Evolutionary conservation across 2,329 filamentous ascomycete species (phyloP), one percentile per base, ranked within the genome.

Genomic region (Colletotrichum chrysophilum): DNA sequence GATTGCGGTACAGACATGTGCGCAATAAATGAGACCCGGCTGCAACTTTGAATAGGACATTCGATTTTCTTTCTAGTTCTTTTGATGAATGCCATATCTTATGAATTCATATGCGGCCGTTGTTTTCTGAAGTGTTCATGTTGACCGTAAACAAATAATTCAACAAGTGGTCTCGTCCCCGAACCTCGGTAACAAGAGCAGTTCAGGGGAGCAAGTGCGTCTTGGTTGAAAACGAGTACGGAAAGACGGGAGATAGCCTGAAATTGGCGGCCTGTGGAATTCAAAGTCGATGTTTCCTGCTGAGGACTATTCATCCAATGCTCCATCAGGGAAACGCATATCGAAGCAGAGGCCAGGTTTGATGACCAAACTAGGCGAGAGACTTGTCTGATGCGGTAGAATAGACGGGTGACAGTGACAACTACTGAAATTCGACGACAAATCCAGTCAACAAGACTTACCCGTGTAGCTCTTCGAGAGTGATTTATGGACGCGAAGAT

Each of bases 281-380:
- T 38, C 36, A 38, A 18, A 38, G 36, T 36, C 34, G 34, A 36
- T 36, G 0, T 36, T 36, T 36, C 6, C 34, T 36, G 13, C 34
- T 7, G 34, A 36, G 6, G 32, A 3, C 32, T 6, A 34, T 2
- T 3, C 5, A 8, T 36, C 34, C 3, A 36, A 3, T 0, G 1
- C 7, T 16, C 34, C 6, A 36, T 36, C 3, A 16, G 34, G 14
- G 7, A 36, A 36, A 38, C 16, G 36, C 36, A 18, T 18, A 2
- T 18, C 36, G 16, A 43, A 10, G 36, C 16, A 43, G 36, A 43
- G 8, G 16, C 16, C 36, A 0, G 36, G 36, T 2, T 18, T 18
- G 36, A 38, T 18, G 36, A 38, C 1, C 36, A 38, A 38, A 38
- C 14, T 9, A 18, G 7, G 36, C 16, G 0, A 10, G 1, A 43